These are phyloP conservation scores for Trichoderma sp. DNA, from an alignment of 2,329 filamentous ascomycete genomes.

Conservation along the genomic window DNA sequence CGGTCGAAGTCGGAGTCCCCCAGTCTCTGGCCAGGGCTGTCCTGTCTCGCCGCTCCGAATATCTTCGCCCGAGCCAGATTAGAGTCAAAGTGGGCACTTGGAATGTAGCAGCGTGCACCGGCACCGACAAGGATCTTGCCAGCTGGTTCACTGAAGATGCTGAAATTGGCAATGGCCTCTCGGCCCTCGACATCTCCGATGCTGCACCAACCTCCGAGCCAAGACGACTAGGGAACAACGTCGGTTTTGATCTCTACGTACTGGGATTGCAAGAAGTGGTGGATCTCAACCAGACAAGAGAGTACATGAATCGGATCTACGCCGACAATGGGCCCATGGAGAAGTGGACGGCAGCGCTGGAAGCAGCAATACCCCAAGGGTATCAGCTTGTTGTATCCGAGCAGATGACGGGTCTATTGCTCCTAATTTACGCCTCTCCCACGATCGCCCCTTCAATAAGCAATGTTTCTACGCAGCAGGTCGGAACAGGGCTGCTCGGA, in stretches of 20 bases:
- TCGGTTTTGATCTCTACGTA: slow-evolving; percentile 85
- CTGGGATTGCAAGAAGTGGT: slow-evolving; percentile 91
- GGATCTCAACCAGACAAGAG: slow-evolving; percentile 76
- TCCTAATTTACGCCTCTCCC: slow-evolving; percentile 84
- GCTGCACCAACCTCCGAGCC: slow-evolving; percentile 36
- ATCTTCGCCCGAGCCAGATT: slow-evolving; percentile 71
- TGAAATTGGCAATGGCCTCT: slow-evolving; percentile 65
- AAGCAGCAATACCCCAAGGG: slow-evolving; percentile 71
- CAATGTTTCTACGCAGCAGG: slow-evolving; percentile 76
- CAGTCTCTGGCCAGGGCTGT: slow-evolving; percentile 66
- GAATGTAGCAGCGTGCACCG: slow-evolving; percentile 87
- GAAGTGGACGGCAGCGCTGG: slow-evolving; percentile 79
- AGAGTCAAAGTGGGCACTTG: slow-evolving; percentile 90
- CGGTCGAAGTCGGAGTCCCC: slow-evolving; percentile 47
- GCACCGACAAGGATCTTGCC: slow-evolving; percentile 83
- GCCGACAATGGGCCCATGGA: slow-evolving; percentile 69
- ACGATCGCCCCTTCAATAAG: slow-evolving; percentile 72
- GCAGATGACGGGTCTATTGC: slow-evolving; percentile 81
- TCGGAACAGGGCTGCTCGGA: slow-evolving; percentile 87
- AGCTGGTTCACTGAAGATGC: slow-evolving; percentile 84
- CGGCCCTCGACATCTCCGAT: slow-evolving; percentile 52
- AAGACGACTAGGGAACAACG: slow-evolving; percentile 54
- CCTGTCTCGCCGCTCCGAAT: slow-evolving; percentile 75
- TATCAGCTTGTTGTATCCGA: slow-evolving; percentile 78
- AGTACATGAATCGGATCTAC: slow-evolving; percentile 72